These are phyloP conservation scores for Alternaria sp. DNA, from an alignment of 2,329 filamentous ascomycete genomes.

Conservation along the genomic window DNA sequence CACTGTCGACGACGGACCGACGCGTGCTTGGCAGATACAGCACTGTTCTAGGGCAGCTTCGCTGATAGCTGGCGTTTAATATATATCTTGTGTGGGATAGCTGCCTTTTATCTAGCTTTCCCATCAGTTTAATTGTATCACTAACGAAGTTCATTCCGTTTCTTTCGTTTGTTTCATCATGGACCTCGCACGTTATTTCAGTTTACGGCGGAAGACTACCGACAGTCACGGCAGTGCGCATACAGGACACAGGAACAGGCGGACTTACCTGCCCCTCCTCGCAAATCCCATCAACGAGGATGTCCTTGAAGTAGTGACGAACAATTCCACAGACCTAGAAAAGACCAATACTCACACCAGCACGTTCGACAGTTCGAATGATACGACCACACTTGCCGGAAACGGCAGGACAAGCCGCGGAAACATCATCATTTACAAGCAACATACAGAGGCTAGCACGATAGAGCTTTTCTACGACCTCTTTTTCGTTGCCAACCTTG, in stretches of 20 bases:
- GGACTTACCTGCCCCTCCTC: conserved; percentile 26
- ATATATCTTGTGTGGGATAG: conserved; percentile 4
- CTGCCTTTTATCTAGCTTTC: background rate
- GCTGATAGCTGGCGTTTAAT: background rate
- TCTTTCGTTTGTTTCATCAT: conserved; percentile 13
- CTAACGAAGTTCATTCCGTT: background rate
- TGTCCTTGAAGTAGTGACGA: conserved; percentile 22
- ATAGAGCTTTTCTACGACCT: conserved; percentile 68
- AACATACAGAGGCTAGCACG: conserved; percentile 57
- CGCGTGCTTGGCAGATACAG: conserved; percentile 8
- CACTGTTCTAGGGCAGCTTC: background rate
- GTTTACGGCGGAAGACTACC: conserved; percentile 19
- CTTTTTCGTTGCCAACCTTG: conserved; percentile 70
- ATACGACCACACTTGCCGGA: conserved; percentile 22
- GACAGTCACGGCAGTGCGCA: background rate
- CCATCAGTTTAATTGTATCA: background rate
- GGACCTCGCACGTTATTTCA: conserved; percentile 32
- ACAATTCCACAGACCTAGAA: conserved; percentile 20
- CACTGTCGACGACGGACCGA: background rate
- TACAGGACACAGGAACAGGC: background rate
- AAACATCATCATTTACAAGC: conserved; percentile 38
- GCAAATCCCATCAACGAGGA: conserved; percentile 33
- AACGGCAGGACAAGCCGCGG: conserved; percentile 28
- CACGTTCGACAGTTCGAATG: conserved; percentile 13
- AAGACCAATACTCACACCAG: conserved; percentile 17